Evolutionary conservation across 495 filamentous ascomycete genomes (phyloP).

Genomic region (Lichina pygmaea): DNA sequence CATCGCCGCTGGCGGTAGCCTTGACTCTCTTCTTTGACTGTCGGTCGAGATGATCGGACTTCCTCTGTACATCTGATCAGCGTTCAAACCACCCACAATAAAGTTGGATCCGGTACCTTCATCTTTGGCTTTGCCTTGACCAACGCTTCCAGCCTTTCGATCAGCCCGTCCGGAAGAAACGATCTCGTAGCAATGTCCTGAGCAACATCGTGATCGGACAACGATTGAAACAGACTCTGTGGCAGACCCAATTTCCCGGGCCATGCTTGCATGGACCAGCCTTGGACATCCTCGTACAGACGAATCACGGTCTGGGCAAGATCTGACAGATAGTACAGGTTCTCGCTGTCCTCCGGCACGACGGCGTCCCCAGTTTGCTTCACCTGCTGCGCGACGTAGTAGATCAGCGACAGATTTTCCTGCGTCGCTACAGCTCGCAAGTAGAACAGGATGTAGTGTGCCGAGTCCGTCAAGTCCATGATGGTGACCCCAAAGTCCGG

Average conservation of each 20-base stretch:
- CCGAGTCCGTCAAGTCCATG: conserved; percentile 50
- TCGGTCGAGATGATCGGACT: conserved; percentile 13
- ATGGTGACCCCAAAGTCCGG: conserved; percentile 55
- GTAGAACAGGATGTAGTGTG: conserved; percentile 74
- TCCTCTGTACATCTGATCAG: not conserved
- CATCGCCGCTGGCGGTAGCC: not conserved
- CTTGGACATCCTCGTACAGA: conserved; percentile 52
- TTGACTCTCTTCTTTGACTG: conserved; percentile 9
- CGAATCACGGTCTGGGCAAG: conserved; percentile 61
- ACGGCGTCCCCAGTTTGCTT: conserved; percentile 75
- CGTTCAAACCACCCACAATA: not conserved
- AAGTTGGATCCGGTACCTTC: not conserved
- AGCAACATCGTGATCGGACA: conserved; percentile 50
- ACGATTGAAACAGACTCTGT: conserved; percentile 41
- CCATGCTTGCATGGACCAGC: conserved; percentile 56
- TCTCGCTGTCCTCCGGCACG: conserved; percentile 25
- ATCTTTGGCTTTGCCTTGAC: conserved; percentile 12
- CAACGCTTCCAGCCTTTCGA: conserved; percentile 46
- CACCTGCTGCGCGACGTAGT: conserved; percentile 72
- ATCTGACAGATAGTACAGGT: conserved; percentile 71
- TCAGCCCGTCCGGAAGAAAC: conserved; percentile 56
- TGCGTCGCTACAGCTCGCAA: conserved; percentile 56
- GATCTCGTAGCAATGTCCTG: conserved; percentile 63
- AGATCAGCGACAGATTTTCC: conserved; percentile 68
- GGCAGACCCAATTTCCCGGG: conserved; percentile 62